phyloP scores from a whole-genome alignment of 345 rosid genomes.

The Excoecaria agallocha region DNA sequence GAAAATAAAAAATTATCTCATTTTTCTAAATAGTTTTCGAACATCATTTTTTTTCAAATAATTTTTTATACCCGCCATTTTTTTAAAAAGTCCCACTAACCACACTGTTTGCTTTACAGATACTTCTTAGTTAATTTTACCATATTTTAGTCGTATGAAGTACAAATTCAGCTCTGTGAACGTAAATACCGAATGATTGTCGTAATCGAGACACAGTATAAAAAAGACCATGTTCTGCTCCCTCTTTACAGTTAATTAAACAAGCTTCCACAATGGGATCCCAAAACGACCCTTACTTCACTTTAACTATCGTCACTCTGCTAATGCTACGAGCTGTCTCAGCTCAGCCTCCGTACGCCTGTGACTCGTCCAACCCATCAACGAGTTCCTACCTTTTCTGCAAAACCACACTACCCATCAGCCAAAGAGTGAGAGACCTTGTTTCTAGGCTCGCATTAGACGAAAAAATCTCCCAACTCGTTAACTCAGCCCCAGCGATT shows the following conservation, averaged over 20 bases:
- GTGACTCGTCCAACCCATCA: slow-evolving; percentile 23
- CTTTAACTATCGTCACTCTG: background rate
- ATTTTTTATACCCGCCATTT: too few relatives aligned
- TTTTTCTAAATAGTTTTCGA: too few relatives aligned
- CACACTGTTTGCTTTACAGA: too few relatives aligned
- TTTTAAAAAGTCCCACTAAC: too few relatives aligned
- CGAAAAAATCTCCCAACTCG: slow-evolving; percentile 82
- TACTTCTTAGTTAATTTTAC: too few relatives aligned
- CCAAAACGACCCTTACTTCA: background rate
- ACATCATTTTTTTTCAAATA: too few relatives aligned
- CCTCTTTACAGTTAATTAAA: background rate
- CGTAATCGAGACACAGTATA: background rate
- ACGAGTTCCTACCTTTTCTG: slow-evolving; percentile 42
- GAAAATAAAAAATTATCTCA: too few relatives aligned
- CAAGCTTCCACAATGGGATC: background rate
- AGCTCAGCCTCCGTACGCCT: slow-evolving; percentile 23
- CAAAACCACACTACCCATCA: slow-evolving; percentile 48
- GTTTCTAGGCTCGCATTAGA: slow-evolving; percentile 67
- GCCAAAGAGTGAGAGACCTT: slow-evolving; percentile 59
- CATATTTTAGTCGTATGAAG: too few relatives aligned
- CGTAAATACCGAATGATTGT: background rate
- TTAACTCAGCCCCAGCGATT: slow-evolving; percentile 59
- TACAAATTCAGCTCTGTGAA: too few relatives aligned
- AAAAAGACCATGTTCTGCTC: background rate
- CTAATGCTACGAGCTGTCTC: slow-evolving; percentile 7